phyloP scores from a whole-genome alignment of 805 yeast genomes.

The Candida piceae region DNA sequence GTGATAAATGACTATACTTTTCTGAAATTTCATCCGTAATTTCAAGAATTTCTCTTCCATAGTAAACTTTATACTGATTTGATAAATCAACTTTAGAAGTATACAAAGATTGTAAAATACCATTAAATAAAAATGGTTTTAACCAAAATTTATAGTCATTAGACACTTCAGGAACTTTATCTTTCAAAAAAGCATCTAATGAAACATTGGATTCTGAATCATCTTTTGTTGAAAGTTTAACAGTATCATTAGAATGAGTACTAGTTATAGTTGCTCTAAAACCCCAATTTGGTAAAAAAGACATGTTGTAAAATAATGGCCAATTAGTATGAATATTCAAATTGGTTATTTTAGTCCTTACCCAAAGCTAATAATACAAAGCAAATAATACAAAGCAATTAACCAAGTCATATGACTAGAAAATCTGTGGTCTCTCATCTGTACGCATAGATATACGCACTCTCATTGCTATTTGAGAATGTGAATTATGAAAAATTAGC shows the following conservation, averaged over 20 bases:
- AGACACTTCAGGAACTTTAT: constrained; percentile 36
- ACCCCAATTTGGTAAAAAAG: constrained; percentile 27
- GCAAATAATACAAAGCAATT: too few relatives aligned
- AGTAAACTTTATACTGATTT: constrained; percentile 36
- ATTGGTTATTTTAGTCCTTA: too few relatives aligned
- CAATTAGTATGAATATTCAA: too few relatives aligned
- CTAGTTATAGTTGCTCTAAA: constrained; percentile 28
- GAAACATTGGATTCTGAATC: background rate
- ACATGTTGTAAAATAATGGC: background rate
- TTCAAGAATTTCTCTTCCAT: constrained; percentile 41
- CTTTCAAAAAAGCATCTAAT: constrained; percentile 13
- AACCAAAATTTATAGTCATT: constrained; percentile 35
- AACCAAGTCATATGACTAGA: too few relatives aligned
- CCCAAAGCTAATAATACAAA: too few relatives aligned
- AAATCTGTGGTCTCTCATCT: too few relatives aligned
- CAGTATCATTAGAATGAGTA: constrained; percentile 18
- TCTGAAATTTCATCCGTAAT: constrained; percentile 15
- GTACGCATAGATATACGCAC: too few relatives aligned
- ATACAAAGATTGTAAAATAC: constrained; percentile 47
- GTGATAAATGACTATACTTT: constrained; percentile 13
- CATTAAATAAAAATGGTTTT: constrained; percentile 43
- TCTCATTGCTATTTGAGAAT: too few relatives aligned
- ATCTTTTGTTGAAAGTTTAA: constrained; percentile 19
- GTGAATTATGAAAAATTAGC: too few relatives aligned
- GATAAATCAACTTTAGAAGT: constrained; percentile 41